Base-by-base conservation (phyloP, 23 red algal species). In the Chondrus crispus region DNA sequence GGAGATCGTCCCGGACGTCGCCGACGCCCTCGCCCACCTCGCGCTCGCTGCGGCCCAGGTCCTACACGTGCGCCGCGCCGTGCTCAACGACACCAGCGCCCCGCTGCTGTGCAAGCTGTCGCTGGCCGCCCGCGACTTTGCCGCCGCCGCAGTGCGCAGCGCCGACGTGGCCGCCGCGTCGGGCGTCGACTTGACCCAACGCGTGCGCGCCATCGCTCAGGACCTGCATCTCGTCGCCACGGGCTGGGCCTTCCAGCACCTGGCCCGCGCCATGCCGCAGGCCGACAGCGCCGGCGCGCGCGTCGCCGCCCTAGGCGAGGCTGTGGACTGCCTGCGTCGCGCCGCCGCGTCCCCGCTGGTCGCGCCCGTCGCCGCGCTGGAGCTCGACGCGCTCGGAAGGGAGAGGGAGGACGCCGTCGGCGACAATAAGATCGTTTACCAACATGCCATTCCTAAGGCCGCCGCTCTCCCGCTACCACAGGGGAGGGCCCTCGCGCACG, bases 61-160 rank as follows among this genome's bases (percentile, higher is more conserved):
- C 38, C 44, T 77, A 20, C 71, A 77, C 71, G 71, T 77, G 26
- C 71, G 71, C 43, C 71, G 71, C 11, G 71, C 71, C 43, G 37
- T 44, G 28, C 22, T 77, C 44, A 40, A 9, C 9, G 11, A 38
- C 20, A 77, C 43, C 29, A 42, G 71, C 37, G 38, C 38, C 37
- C 10, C 71, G n/a, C 37, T 48, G 10, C 71, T 77, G 32, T n/a
- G 29, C 12, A 77, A 77, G 38, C 71, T 77, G 10, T 26, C 26
- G n/a, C 38, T 24, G 9, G 71, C 71, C 20, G 71, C 71, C 37
- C 26, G 38, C 38, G 71, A 77, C 38, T 37, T 46, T 38, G 71
- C 44, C 71, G 26, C 32, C 9, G 37, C 26, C 22, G 26, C 44
- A 9, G 9, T 20, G n/a, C n/a, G 9, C 71, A 46, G 26, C 9